These are phyloP conservation scores for Tulasnella sp. DNA, from an alignment of 768 basidiomycete species.

Conservation along the genomic window DNA sequence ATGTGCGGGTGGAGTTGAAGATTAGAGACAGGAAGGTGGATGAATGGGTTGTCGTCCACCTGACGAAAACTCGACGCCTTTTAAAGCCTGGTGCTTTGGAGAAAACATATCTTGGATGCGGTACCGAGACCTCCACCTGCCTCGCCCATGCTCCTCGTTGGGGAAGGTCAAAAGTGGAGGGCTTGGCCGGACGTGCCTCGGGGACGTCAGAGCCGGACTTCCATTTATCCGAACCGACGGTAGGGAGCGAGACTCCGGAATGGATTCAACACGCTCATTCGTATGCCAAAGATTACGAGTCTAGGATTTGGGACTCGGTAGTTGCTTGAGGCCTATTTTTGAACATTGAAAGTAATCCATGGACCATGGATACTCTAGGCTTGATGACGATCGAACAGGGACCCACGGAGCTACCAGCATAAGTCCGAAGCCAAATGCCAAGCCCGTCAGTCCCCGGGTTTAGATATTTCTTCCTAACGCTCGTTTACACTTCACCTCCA, in stretches of 20 bases:
- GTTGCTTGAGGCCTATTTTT: neutral
- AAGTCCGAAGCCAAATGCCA: neutral
- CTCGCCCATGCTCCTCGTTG: neutral
- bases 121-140: neutral
- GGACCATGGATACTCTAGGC: neutral
- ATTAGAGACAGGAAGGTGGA: neutral
- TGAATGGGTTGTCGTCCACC: neutral
- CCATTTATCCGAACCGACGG: neutral
- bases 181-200: neutral
- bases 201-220: neutral
- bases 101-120: neutral
- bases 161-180: neutral
- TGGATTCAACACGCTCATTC: neutral
- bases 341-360: too few species aligned
- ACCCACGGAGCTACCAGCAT: neutral
- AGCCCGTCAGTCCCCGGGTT: neutral
- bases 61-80: neutral
- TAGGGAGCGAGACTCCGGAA: neutral
- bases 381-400: neutral
- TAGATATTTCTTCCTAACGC: neutral
- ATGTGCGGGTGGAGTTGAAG: neutral
- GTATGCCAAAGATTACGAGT: neutral
- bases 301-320: neutral
- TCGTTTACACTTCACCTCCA: too few species aligned
- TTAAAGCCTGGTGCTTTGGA: neutral